Evolutionary conservation across 768 basidiomycete genomes (phyloP).

Genomic region (Astraeus odoratus): DNA sequence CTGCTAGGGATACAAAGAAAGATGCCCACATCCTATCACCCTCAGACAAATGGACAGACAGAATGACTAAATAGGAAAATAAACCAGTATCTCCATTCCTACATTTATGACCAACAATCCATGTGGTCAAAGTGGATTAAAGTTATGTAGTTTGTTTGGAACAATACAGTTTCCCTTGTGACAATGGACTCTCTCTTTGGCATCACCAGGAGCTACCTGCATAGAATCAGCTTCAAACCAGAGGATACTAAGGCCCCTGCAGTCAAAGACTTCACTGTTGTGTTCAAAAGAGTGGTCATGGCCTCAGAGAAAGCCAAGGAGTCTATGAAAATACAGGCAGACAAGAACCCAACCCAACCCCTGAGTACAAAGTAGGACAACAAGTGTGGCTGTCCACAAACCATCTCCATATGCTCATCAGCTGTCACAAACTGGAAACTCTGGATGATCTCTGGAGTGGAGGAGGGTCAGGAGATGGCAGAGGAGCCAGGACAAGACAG

Average conservation of each 20-base stretch:
- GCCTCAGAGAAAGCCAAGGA: background rate
- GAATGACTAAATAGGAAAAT: conserved; percentile 14
- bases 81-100: conserved; percentile 9
- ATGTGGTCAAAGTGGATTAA: background rate
- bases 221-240: background rate
- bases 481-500: too few relatives aligned
- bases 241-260: background rate
- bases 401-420: too few relatives aligned
- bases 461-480: too few relatives aligned
- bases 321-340: background rate
- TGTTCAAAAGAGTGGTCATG: background rate
- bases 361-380: background rate
- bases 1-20: too few relatives aligned
- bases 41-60: conserved; percentile 25
- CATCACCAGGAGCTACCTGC: background rate
- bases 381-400: too few relatives aligned
- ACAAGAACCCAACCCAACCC: background rate
- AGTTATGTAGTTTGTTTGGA: background rate
- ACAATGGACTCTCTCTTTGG: background rate
- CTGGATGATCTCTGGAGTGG: too few relatives aligned
- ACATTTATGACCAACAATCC: background rate
- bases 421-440: too few relatives aligned
- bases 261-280: background rate
- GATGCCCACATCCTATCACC: too few relatives aligned
- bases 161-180: background rate